These are phyloP conservation scores for Lactarius evosmus DNA, from an alignment of 768 basidiomycete genomes.

Conservation along the genomic window DNA sequence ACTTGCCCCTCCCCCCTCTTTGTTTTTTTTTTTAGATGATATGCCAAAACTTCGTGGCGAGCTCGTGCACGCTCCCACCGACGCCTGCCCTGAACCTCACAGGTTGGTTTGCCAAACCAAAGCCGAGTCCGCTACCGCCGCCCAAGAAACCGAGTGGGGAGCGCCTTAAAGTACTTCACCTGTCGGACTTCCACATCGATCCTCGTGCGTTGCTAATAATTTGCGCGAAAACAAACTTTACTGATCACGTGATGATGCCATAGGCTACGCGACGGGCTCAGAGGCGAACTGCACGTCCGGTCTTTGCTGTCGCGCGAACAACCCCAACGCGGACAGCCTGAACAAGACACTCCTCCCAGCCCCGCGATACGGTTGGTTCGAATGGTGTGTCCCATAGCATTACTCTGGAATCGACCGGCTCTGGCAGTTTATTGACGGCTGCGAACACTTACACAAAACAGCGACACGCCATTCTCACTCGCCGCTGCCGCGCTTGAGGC, in stretches of 20 bases:
- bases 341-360: conserved; percentile 53
- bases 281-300: conserved; percentile 71
- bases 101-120: conserved; percentile 73
- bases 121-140: conserved; percentile 62
- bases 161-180: conserved; percentile 65
- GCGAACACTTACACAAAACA: not conserved
- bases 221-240: conserved; percentile 1
- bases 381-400: conserved; percentile 43
- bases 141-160: conserved; percentile 59
- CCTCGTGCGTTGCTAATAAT: conserved; percentile 46
- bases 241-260: not conserved
- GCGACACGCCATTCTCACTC: conserved; percentile 65
- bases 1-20: not conserved
- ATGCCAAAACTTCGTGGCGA: conserved; percentile 55
- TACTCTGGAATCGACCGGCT: not conserved
- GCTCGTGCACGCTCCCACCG: conserved; percentile 52
- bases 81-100: conserved; percentile 60
- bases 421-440: not conserved
- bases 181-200: conserved; percentile 78
- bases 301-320: conserved; percentile 61
- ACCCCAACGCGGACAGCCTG: conserved; percentile 48
- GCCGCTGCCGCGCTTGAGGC: conserved; percentile 58
- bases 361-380: conserved; percentile 63
- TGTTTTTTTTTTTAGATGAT: conserved; percentile 41
- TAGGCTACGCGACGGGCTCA: conserved; percentile 65